Evolutionary conservation across 306 rosid genomes (phyloP).

Genomic region (Pyrus pyrifolia): DNA sequence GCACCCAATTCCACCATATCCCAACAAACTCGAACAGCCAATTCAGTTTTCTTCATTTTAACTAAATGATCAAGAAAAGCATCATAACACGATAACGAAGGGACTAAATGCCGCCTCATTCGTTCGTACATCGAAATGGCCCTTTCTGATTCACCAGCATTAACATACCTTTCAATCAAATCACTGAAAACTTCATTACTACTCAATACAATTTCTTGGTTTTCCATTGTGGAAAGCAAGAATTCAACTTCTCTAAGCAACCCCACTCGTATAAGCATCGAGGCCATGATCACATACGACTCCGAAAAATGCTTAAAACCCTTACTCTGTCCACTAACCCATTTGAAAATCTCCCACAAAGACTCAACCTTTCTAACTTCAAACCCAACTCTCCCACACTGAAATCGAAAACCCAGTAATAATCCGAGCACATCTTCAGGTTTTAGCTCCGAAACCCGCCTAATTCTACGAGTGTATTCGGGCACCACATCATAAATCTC

Average conservation of each 20-base stretch:
- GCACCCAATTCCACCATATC: slow-evolving; percentile 47
- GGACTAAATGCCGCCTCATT: slow-evolving; percentile 36
- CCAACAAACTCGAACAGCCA: slow-evolving; percentile 33
- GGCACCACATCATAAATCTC: slow-evolving; percentile 56
- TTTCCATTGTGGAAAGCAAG: slow-evolving; percentile 45
- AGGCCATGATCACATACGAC: slow-evolving; percentile 62
- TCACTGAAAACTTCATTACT: slow-evolving; percentile 28
- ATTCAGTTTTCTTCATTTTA: slow-evolving; percentile 32
- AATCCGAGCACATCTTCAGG: slow-evolving; percentile 54
- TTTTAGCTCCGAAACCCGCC: slow-evolving; percentile 39
- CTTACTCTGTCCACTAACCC: slow-evolving; percentile 25
- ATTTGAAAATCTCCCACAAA: slow-evolving; percentile 61
- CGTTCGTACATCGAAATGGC: slow-evolving; percentile 42
- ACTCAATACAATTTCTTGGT: slow-evolving; percentile 29
- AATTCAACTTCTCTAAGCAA: slow-evolving; percentile 53
- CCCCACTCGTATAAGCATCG: slow-evolving; percentile 53
- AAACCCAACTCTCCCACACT: slow-evolving; percentile 25
- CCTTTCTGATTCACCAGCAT: slow-evolving; percentile 41
- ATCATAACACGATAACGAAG: slow-evolving; percentile 32
- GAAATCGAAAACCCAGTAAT: slow-evolving; percentile 44
- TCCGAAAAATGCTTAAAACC: slow-evolving; percentile 35
- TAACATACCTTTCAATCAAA: slow-evolving; percentile 49
- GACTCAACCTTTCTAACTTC: slow-evolving; percentile 46
- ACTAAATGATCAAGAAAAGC: slow-evolving; percentile 47
- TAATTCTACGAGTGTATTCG: slow-evolving; percentile 44